A percentile compares a stretch with the other conserved stretches of the same genome.
These are phyloP conservation scores for Funneliformis geosporum DNA, from an alignment of 192 early-diverging fungal genomes.

Conservation along the genomic window DNA sequence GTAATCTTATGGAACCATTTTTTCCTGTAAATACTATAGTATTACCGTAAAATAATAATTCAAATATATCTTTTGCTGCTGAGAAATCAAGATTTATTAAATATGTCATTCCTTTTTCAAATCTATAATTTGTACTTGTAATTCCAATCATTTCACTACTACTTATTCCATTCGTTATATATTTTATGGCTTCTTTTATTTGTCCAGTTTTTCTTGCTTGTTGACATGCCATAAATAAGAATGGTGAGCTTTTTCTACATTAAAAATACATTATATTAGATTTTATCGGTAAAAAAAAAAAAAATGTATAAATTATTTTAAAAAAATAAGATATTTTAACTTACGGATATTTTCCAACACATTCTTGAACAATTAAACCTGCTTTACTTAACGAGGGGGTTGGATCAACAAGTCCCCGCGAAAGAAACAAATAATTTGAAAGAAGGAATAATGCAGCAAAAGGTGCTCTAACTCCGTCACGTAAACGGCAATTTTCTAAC, in stretches of 20 bases:
- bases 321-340: not conserved
- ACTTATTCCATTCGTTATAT: constrained; percentile 42
- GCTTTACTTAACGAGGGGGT: constrained; percentile 38
- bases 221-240: constrained; percentile 45
- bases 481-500: constrained; percentile 19
- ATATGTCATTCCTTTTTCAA: constrained; percentile 46
- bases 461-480: constrained; percentile 31
- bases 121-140: constrained; percentile 44
- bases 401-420: constrained; percentile 41
- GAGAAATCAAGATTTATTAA: constrained; percentile 44
- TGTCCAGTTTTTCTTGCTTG: constrained; percentile 43
- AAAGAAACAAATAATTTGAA: constrained; percentile 44
- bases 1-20: constrained; percentile 17
- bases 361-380: constrained; percentile 36
- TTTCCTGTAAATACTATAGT: constrained; percentile 14
- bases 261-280: not conserved
- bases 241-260: constrained; percentile 43
- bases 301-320: not conserved
- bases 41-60: constrained; percentile 41
- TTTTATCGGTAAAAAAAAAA: not conserved
- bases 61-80: constrained; percentile 46
- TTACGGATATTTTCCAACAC: constrained; percentile 41
- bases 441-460: constrained; percentile 42
- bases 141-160: constrained; percentile 40
- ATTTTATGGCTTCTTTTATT: constrained; percentile 40